These are phyloP conservation scores for Wallacemonas sp. DNA, from an alignment of 208 protist species.

Conservation along the genomic window DNA sequence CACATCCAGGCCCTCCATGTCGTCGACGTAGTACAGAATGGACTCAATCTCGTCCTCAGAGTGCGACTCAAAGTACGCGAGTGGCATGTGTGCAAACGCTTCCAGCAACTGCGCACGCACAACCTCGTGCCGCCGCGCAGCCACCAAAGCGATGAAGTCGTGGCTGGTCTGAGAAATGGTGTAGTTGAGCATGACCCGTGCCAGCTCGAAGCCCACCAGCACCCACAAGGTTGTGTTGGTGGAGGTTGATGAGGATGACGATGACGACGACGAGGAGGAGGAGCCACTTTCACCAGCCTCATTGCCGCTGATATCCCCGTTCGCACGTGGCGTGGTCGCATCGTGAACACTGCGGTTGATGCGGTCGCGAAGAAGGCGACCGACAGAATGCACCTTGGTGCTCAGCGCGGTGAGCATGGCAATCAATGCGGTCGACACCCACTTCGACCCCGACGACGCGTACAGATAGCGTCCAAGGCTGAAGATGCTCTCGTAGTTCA, in stretches of 20 bases:
- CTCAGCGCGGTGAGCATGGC: constrained; percentile 43
- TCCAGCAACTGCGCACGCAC: constrained; percentile 59
- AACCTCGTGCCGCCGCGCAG: constrained; percentile 40
- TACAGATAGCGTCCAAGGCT: constrained; percentile 51
- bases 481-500: constrained; percentile 43
- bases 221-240: constrained; percentile 3
- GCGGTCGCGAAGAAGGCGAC: constrained; percentile 33
- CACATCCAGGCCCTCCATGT: constrained; percentile 80
- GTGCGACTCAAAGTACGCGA: constrained; percentile 65
- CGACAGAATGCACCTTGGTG: constrained; percentile 37
- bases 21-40: constrained; percentile 70
- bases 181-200: constrained; percentile 34
- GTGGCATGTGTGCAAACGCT: constrained; percentile 50
- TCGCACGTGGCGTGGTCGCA: neutral
- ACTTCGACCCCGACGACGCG: constrained; percentile 33
- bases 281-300: too few species aligned
- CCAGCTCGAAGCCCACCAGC: constrained; percentile 51
- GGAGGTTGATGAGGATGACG: neutral
- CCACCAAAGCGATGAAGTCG: constrained; percentile 48
- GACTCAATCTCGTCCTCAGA: constrained; percentile 60
- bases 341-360: constrained; percentile 24
- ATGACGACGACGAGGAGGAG: neutral
- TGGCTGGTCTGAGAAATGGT: constrained; percentile 36
- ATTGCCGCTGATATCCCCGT: neutral
- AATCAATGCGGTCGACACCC: constrained; percentile 41